A percentile compares a stretch with the other conserved stretches of the same genome.
Conservation (phyloP, 257 asterid species). For the Mitragyna speciosa region DNA sequence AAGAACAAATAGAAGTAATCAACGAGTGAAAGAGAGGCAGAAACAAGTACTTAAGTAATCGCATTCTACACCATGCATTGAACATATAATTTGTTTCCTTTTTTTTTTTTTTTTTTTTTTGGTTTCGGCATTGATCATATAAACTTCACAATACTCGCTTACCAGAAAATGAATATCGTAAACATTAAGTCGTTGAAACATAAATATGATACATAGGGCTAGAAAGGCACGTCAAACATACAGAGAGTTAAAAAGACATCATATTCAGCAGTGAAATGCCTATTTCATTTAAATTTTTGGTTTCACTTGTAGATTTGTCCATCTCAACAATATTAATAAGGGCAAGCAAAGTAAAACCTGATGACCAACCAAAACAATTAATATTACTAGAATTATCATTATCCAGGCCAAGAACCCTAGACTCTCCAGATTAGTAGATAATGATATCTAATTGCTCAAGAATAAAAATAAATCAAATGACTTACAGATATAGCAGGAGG, state of each 20-base stretch:
- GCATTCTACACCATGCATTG: background rate
- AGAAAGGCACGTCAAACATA: background rate
- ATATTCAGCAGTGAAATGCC: background rate
- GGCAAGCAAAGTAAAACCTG: background rate
- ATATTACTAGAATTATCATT: too few relatives aligned
- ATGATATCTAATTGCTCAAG: background rate
- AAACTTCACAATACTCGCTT: too few relatives aligned
- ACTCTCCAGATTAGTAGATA: background rate
- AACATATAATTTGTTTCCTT: too few relatives aligned
- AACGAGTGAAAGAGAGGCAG: background rate
- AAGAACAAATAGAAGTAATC: background rate
- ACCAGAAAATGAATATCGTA: background rate
- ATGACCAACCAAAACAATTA: background rate
- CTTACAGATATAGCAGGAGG: slow-evolving; percentile 98
- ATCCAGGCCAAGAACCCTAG: background rate
- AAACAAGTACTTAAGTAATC: background rate
- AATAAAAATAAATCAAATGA: background rate
- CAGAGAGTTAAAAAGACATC: background rate
- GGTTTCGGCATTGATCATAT: background rate
- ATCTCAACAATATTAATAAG: background rate
- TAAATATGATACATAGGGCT: background rate
- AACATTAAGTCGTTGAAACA: background rate
- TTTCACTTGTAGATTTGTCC: background rate
- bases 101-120: too few relatives aligned
- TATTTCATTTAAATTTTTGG: background rate